Evolutionary conservation across 768 basidiomycete species (phyloP).

Genomic region (Mycena rebaudengoi): DNA sequence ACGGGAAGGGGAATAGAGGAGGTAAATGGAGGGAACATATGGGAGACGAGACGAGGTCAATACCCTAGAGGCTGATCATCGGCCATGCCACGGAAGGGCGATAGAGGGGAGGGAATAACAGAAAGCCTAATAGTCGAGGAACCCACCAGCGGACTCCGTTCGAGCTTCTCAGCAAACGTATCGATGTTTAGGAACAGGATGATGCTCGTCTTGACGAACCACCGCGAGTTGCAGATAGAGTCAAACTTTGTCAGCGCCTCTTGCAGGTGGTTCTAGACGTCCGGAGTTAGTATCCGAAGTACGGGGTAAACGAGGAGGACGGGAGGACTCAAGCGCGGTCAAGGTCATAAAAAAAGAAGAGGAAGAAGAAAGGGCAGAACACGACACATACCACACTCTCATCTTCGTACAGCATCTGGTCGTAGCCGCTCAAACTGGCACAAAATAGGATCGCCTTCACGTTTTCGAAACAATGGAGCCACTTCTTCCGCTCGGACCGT

Average conservation of each 20-base stretch:
- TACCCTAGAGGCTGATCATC: not conserved
- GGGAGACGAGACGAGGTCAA: constrained; percentile 73
- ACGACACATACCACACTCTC: constrained; percentile 88
- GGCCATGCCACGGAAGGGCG: not conserved
- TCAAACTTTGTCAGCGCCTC: constrained; percentile 96
- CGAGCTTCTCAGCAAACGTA: constrained; percentile 93
- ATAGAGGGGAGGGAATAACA: not conserved
- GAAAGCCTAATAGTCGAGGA: not conserved
- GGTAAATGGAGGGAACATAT: not conserved
- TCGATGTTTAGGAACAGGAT: constrained; percentile 98
- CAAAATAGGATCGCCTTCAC: constrained; percentile 94
- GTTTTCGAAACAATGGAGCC: constrained; percentile 97
- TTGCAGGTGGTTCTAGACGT: constrained; percentile 91
- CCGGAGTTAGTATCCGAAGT: not conserved
- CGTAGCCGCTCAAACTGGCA: constrained; percentile 93
- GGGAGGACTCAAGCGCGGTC: not conserved
- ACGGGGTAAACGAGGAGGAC: not conserved
- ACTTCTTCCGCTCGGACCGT: constrained; percentile 90
- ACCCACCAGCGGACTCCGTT: constrained; percentile 43
- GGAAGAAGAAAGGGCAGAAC: too few relatives aligned
- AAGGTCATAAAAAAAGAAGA: too few relatives aligned
- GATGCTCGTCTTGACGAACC: constrained; percentile 96
- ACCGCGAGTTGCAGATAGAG: constrained; percentile 96
- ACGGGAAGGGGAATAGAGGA: not conserved
- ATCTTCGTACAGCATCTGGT: constrained; percentile 98